Evolutionary conservation across 176 grass and related monocot species (phyloP).

Genomic region (Thinopyrum elongatum): DNA sequence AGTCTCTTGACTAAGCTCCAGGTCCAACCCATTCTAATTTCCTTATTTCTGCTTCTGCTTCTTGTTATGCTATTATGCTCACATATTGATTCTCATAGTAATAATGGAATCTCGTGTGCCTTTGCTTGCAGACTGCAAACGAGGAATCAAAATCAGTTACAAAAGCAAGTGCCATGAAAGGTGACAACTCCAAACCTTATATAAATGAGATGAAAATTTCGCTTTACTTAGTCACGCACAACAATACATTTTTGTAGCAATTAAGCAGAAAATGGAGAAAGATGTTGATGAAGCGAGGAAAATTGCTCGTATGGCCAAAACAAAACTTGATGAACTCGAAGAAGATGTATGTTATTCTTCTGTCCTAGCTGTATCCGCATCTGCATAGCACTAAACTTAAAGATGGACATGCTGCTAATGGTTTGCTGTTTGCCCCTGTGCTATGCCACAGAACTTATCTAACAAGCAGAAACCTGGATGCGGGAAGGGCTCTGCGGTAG

Average conservation of each 20-base stretch:
- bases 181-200: constrained; percentile 22
- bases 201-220: neutral
- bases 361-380: neutral
- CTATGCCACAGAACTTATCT: constrained; percentile 60
- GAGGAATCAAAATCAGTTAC: constrained; percentile 90
- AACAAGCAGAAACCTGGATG: constrained; percentile 92
- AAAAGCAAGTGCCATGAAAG: constrained; percentile 89
- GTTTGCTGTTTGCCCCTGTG: neutral
- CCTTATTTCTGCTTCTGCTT: neutral
- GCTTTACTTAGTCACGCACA: neutral
- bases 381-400: neutral
- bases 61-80: neutral
- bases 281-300: constrained; percentile 96
- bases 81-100: neutral
- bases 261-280: constrained; percentile 92
- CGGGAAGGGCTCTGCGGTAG: constrained; percentile 84
- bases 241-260: constrained; percentile 52
- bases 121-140: constrained; percentile 69
- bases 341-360: constrained; percentile 58
- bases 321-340: constrained; percentile 89
- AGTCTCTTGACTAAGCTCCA: constrained; percentile 85
- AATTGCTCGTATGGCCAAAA: constrained; percentile 77
- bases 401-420: neutral
- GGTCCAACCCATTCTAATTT: constrained; percentile 53
- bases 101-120: neutral